Base-by-base conservation (phyloP, 2,329 filamentous ascomycete species). In the Setomelanomma holmii region DNA sequence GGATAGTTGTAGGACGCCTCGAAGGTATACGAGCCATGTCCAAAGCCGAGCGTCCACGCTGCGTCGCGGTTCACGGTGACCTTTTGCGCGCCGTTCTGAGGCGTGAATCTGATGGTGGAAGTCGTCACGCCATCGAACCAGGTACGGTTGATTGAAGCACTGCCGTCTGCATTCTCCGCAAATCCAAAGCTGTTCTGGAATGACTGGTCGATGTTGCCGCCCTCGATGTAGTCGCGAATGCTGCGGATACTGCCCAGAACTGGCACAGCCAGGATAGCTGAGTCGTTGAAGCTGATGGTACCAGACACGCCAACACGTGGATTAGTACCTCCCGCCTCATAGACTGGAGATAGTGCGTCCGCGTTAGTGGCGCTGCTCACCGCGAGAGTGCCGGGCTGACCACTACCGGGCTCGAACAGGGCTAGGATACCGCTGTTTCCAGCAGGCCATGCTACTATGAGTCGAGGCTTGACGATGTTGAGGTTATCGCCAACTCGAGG, bases 41-140 rank as follows among this genome's bases (percentile, higher is more conserved):
- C 75, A 40, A 89, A 83, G 1, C 57, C 68, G 19, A 84, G 51
- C 0, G 73, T 82, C 14, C 68, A 67, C 46, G 80, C 76, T 10
- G 46, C 52, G 10, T 44, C 55, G 16, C 49, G 55, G 16, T 58
- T 49, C 16, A 60, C 34, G 2, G 36, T 36, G 12, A 60, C 36
- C 11, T 67, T 58, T n/a, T 64, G 58, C 0, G 65, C 58, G 7
- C 58, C 62, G 20, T 59, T 56, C 4, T 34, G 53, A 59, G 52
- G 69, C 46, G 11, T 67, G 38, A 88, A 79, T 2, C 72, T 77
- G 1, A 88, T 67, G 1, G 74, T 79, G 0, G 83, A 84, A 0
- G 80, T 83, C 0, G 86, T 89, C 1, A 79, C 73, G 51, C 86
- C 85, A 61, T 88, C 86, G 1, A 88, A 76, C 86, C 86, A 89